Conservation (phyloP, 192 early-diverging fungal genomes). For the Podila verticillata region DNA sequence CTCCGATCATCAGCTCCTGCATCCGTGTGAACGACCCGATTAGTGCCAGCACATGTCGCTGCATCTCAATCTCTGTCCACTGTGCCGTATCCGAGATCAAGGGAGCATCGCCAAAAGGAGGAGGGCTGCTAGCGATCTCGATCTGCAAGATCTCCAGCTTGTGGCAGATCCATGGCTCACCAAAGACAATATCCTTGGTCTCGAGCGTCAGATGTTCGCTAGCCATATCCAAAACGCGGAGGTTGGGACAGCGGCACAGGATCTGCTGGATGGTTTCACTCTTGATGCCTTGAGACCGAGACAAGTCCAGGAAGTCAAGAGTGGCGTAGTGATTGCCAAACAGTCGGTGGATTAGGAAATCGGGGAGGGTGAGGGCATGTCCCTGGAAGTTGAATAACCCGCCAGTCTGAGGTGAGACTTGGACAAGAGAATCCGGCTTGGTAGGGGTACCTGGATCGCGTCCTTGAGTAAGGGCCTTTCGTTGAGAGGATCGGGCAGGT, state of each 20-base stretch:
- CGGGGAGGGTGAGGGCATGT: background rate
- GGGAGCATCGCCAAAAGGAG: background rate
- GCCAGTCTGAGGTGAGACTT: background rate
- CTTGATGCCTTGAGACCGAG: background rate
- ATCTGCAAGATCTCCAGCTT: background rate
- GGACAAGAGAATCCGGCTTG: too few relatives aligned
- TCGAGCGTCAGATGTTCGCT: background rate
- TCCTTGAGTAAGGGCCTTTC: background rate
- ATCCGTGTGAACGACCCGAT: background rate
- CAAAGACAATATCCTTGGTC: background rate
- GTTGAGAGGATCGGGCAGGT: background rate
- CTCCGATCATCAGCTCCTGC: background rate
- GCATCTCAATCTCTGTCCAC: background rate
- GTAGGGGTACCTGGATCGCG: too few relatives aligned
- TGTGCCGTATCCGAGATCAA: background rate
- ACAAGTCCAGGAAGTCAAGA: background rate
- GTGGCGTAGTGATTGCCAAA: background rate
- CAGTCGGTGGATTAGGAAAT: background rate
- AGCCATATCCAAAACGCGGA: slow-evolving; percentile 3
- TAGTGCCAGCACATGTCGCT: background rate
- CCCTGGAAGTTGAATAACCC: background rate
- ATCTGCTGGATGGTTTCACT: slow-evolving; percentile 4
- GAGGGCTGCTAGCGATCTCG: background rate
- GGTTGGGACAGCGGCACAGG: background rate
- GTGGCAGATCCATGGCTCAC: background rate